Conservation (phyloP, 768 basidiomycete genomes). For the Cyclocybe cylindracea region DNA sequence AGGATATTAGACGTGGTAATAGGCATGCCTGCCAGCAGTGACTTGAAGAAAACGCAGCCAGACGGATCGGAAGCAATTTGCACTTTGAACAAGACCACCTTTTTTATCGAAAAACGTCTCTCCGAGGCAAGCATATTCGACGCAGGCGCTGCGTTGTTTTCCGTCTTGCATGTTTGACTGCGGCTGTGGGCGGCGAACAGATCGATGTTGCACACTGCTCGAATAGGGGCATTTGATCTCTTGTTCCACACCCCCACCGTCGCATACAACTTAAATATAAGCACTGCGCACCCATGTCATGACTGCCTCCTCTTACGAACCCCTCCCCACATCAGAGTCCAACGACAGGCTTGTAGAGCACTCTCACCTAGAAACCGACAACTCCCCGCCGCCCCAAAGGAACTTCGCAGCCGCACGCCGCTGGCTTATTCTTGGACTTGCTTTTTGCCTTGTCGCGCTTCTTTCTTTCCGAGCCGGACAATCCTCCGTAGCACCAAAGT, state of each 20-base stretch:
- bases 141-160: no score
- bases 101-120: no score
- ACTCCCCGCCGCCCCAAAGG: conserved; percentile 16
- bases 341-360: conserved; percentile 12
- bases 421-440: conserved; percentile 33
- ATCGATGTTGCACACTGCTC: background rate
- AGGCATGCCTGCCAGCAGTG: no score
- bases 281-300: conserved; percentile 13
- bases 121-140: no score
- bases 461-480: conserved; percentile 42
- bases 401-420: conserved; percentile 27
- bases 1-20: no score
- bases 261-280: conserved; percentile 17
- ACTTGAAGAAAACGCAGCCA: no score
- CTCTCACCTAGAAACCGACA: conserved; percentile 23
- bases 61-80: no score
- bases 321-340: conserved; percentile 10
- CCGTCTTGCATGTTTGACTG: no score
- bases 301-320: conserved; percentile 11
- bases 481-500: conserved; percentile 28
- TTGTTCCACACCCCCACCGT: background rate
- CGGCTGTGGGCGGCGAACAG: no score
- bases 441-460: conserved; percentile 38
- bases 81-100: no score
- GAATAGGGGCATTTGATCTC: conserved; percentile 2